Evolutionary conservation across 1,139 yeast genomes (phyloP), one percentile per base, ranked within the genome.

Genomic region (Geotrichum candidum): DNA sequence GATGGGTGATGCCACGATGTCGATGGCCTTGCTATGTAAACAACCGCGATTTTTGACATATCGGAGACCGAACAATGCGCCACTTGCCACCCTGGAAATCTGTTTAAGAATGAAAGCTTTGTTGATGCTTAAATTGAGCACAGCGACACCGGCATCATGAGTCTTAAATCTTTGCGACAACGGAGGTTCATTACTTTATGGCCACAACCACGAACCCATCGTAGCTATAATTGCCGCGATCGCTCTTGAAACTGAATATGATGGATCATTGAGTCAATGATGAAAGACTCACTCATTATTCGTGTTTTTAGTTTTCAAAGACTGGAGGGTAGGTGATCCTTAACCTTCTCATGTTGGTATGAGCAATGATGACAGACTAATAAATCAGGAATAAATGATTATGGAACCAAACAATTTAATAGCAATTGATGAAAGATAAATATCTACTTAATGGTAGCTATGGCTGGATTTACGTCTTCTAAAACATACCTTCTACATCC

Each of bases 401-500:
- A 15, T 13, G 23, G n/a, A 25, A 35, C 1, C n/a, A 23, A 33
- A 38, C 23, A 45, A 25, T 27, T 46, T 31, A 48, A 27, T 9
- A 10, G n/a, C 1, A 5, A 25, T 25, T 29, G 33, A 29, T 29
- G 33, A 29, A 29, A 5, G 33, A 29, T n/a, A 25, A 45, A 25
- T 11, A 22, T 45, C 22, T 33, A 18, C 45, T 51, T 46, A n/a
- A 51, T 55, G 41, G 53, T 29, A 29, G 46, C 57, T 25, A 27
- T 23, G 13, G 11, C 23, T 46, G n/a, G 18, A 41, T 41, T 7
- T 7, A n/a, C n/a, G 22, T 41, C n/a, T 48, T 48, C 57, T 68
- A 72, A 10, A 71, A 61, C 72, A 70, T 78, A 66, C 70, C 73
- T 45, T 71, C 73, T 48, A 80, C 72, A 29, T 76, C 78, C 5